Conservation (phyloP, 2,329 filamentous ascomycete species). For the Beauveria sp. region DNA sequence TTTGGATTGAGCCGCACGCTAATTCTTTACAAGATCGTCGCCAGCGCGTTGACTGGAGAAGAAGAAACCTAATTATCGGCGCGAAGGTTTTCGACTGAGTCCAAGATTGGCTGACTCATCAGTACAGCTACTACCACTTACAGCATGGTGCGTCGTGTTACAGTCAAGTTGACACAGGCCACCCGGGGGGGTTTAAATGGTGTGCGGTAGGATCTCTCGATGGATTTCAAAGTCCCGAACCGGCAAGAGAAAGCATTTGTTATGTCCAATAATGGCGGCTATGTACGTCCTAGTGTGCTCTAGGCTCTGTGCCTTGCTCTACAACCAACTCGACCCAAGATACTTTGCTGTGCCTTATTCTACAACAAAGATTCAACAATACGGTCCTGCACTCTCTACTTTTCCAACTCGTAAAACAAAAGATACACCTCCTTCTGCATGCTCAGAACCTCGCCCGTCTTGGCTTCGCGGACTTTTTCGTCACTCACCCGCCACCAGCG, state of each 20-base stretch:
- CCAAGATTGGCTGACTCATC: constrained; percentile 5
- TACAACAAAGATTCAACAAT: not conserved
- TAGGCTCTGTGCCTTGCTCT: not conserved
- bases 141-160: too few relatives aligned
- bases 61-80: not conserved
- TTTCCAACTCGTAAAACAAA: constrained; percentile 87
- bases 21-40: not conserved
- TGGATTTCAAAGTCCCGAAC: too few relatives aligned
- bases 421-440: constrained; percentile 97
- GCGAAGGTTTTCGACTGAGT: not conserved
- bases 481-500: constrained; percentile 97
- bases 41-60: not conserved
- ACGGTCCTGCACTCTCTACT: constrained; percentile 14
- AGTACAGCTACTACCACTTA: not conserved
- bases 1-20: not conserved
- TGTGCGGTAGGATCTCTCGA: too few relatives aligned
- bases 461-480: constrained; percentile 91
- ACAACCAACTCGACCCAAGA: not conserved
- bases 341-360: not conserved
- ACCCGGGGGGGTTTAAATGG: too few relatives aligned
- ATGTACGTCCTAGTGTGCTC: not conserved
- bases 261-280: not conserved
- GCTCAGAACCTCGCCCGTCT: constrained; percentile 79
- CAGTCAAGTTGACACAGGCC: not conserved
- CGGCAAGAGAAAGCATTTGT: not conserved